A percentile compares a stretch with the other conserved stretches of the same genome.
These are phyloP conservation scores for Blastosporella zonata DNA, from an alignment of 1,284 basidiomycete genomes.

Conservation along the genomic window DNA sequence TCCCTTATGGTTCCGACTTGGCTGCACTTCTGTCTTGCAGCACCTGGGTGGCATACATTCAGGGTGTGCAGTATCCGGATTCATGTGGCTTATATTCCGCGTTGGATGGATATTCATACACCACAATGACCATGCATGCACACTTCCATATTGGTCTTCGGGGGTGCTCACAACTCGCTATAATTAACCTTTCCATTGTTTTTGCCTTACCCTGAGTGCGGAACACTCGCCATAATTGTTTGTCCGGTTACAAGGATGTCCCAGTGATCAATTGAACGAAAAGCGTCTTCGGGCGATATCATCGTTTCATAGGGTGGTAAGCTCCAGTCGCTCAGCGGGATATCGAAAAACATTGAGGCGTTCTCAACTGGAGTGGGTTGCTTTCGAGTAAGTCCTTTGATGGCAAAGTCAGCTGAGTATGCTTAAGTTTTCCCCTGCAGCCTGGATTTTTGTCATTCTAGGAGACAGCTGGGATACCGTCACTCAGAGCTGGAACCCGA, in stretches of 20 bases:
- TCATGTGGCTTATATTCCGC: slow-evolving; percentile 62
- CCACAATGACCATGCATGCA: slow-evolving; percentile 54
- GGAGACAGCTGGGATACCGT: slow-evolving; percentile 61
- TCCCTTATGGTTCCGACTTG: slow-evolving; percentile 57
- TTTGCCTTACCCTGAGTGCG: slow-evolving; percentile 67
- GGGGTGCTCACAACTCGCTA: slow-evolving; percentile 57
- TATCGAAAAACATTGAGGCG: slow-evolving; percentile 11
- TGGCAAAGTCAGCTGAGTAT: not conserved
- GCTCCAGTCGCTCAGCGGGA: slow-evolving; percentile 30
- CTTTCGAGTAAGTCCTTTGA: slow-evolving; percentile 43
- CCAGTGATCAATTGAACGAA: slow-evolving; percentile 2
- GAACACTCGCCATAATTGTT: slow-evolving; percentile 65
- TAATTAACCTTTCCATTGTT: slow-evolving; percentile 54
- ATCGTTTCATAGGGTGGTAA: slow-evolving; percentile 69
- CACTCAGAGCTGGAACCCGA: slow-evolving; percentile 58
- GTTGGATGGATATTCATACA: slow-evolving; percentile 51
- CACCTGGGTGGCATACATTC: slow-evolving; percentile 71
- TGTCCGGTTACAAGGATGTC: not conserved
- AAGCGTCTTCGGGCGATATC: slow-evolving; percentile 67
- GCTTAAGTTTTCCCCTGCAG: slow-evolving; percentile 27
- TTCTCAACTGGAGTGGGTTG: slow-evolving; percentile 44
- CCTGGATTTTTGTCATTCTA: slow-evolving; percentile 66
- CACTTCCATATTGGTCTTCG: slow-evolving; percentile 51
- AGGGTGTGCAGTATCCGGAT: slow-evolving; percentile 63
- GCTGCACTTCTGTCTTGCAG: slow-evolving; percentile 60